Conservation (phyloP, 805 yeast species). For the Metschnikowia noctiluminum region DNA sequence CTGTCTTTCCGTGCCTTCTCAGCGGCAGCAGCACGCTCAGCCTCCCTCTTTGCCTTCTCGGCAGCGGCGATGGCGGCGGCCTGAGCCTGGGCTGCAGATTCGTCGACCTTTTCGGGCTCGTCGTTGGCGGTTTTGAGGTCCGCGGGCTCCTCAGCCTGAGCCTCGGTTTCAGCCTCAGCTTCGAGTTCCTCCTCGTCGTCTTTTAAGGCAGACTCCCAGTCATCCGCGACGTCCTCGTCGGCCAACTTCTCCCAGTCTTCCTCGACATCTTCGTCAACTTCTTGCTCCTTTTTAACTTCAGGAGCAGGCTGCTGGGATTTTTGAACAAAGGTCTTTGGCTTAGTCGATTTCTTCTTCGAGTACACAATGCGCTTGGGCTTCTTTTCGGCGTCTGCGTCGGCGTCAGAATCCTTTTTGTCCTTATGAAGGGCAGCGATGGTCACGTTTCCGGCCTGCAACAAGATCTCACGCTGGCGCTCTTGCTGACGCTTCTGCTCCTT, state of each 20-base stretch:
- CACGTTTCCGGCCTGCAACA: slow-evolving; percentile 70
- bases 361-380: slow-evolving; percentile 70
- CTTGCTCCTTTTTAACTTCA: slow-evolving; percentile 16
- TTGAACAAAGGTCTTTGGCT: slow-evolving; percentile 37
- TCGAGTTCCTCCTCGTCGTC: slow-evolving; percentile 26
- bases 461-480: slow-evolving; percentile 86
- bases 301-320: slow-evolving; percentile 17
- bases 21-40: slow-evolving; percentile 17
- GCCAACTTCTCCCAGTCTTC: slow-evolving; percentile 21
- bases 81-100: slow-evolving; percentile 18
- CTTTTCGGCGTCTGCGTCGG: slow-evolving; percentile 23
- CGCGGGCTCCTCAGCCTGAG: slow-evolving; percentile 7
- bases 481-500: slow-evolving; percentile 83
- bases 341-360: slow-evolving; percentile 63
- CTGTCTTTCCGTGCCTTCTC: slow-evolving; percentile 8
- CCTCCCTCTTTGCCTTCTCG: slow-evolving; percentile 9
- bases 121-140: background rate
- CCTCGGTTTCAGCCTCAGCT: slow-evolving; percentile 20
- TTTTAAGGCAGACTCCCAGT: slow-evolving; percentile 30
- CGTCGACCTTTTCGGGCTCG: background rate
- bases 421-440: slow-evolving; percentile 68
- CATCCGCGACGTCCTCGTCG: slow-evolving; percentile 59
- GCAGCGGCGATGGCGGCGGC: slow-evolving; percentile 16
- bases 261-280: slow-evolving; percentile 24
- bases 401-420: slow-evolving; percentile 11